Percentiles rank a stretch among this genome's conserved stretches.
Conservation (phyloP, 192 early-diverging fungal species). For the Coemansia sp. region DNA sequence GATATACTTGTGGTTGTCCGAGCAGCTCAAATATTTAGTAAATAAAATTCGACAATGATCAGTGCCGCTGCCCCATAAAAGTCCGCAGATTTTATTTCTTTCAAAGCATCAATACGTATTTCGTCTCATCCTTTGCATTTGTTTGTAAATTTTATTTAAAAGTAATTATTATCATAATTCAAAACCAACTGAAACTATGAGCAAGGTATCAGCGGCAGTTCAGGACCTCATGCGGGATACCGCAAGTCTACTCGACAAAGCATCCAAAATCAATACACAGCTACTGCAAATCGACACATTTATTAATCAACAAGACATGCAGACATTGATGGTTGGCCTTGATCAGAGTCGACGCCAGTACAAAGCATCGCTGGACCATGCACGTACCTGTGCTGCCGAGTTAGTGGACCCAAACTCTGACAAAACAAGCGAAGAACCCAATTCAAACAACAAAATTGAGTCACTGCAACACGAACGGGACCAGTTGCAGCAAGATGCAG, state of each 20-base stretch:
- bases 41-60: no score
- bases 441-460: constrained; percentile 3
- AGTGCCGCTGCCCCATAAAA: no score
- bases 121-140: no score
- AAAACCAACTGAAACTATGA: constrained; percentile 16
- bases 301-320: constrained; percentile 13
- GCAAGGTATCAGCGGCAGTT: constrained; percentile 29
- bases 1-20: no score
- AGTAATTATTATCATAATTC: no score
- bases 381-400: constrained; percentile 4
- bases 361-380: constrained; percentile 26
- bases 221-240: constrained; percentile 54
- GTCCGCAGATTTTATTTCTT: no score
- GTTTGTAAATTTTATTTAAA: no score
- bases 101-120: no score
- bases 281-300: constrained; percentile 45
- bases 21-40: no score
- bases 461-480: constrained; percentile 27
- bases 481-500: constrained; percentile 23
- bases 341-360: constrained; percentile 32
- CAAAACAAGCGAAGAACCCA: not conserved
- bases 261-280: constrained; percentile 39
- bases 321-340: constrained; percentile 20
- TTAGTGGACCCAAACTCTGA: not conserved
- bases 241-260: constrained; percentile 43